Base-by-base conservation (phyloP, 345 rosid species). In the Microthlaspi erraticum region DNA sequence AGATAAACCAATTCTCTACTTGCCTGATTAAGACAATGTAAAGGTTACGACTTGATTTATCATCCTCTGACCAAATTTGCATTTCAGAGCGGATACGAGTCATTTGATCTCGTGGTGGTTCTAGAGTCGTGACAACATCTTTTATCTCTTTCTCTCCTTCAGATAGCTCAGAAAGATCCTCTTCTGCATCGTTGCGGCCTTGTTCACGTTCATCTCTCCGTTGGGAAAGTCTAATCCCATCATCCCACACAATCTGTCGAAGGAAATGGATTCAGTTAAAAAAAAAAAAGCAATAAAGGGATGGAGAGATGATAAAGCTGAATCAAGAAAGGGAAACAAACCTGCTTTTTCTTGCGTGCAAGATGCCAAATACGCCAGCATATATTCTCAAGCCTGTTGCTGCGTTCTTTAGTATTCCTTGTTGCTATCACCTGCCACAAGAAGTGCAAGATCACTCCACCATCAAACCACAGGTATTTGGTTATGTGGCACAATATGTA, bases 311-410 rank as follows among this genome's bases (percentile, higher is more conserved):
- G 36, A 50, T 8, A 36, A 2, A 8, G 1, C 6, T 12, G 32
- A 42, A 37, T 50, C 33, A 43, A 5, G 7, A 7, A 7, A 38
- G 19, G 46, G 26, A 54, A 10, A 29, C 29, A 0, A 71, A 88
- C 98, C 88, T 92, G 89, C 65, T 89, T 92, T 84, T 83, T 90
- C 68, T 80, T 86, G 56, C 96, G 96, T 58, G 95, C 93, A 52
- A 92, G 94, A 84, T 92, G 94, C 96, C 98, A 92, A 73, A 92
- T 90, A 6, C 96, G 85, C 98, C 98, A 92, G 86, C 96, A 90
- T 84, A 92, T 84, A 62, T 90, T 92, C 83, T 92, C 98, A 31
- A 88, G 92, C 79, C 96, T 82, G 79, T 88, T 92, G 55, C 86
- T 92, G 19, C 95, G 83, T 41, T 88, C 96, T 73, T 91, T 95